Evolutionary conservation across 148 eudicot genomes (phyloP).

Genomic region (Camellia sinensis): DNA sequence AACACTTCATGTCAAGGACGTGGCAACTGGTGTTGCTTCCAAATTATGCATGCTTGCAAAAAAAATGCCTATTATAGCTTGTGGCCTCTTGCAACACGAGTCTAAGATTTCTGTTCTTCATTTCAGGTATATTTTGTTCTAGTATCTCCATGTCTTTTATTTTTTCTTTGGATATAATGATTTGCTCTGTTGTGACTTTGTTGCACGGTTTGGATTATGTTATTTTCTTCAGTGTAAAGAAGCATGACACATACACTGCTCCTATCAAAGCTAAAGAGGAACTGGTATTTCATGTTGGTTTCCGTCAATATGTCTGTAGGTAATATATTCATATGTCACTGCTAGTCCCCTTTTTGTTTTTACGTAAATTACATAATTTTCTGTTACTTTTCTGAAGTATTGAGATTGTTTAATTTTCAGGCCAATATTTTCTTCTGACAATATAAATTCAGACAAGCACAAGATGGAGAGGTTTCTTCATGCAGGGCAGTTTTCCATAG

Average conservation of each 20-base stretch:
- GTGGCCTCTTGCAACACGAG: constrained; percentile 92
- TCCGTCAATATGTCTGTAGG: constrained; percentile 85
- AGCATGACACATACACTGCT: constrained; percentile 80
- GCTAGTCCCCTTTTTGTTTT: neutral
- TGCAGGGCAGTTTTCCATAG: constrained; percentile 77
- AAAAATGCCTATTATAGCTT: constrained; percentile 59
- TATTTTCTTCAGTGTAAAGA: constrained; percentile 54
- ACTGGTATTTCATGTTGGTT: constrained; percentile 85
- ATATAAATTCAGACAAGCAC: constrained; percentile 70
- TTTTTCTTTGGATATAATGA: neutral
- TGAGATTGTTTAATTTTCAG: constrained; percentile 36
- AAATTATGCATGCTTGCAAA: constrained; percentile 45
- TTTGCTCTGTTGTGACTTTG: neutral
- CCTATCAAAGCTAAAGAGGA: constrained; percentile 96
- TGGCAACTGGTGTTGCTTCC: constrained; percentile 59
- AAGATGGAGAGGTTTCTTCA: constrained; percentile 99
- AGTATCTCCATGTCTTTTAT: neutral
- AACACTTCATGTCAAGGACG: constrained; percentile 69
- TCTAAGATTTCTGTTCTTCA: constrained; percentile 96
- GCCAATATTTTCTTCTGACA: constrained; percentile 89
- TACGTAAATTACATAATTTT: neutral
- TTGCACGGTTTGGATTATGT: constrained; percentile 5
- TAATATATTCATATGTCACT: constrained; percentile 14
- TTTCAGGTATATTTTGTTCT: constrained; percentile 55
- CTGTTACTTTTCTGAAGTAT: neutral